A percentile compares a stretch with the other conserved stretches of the same genome.
These are phyloP conservation scores for Capsicum chinense DNA, from an alignment of 257 asterid genomes.

Conservation along the genomic window DNA sequence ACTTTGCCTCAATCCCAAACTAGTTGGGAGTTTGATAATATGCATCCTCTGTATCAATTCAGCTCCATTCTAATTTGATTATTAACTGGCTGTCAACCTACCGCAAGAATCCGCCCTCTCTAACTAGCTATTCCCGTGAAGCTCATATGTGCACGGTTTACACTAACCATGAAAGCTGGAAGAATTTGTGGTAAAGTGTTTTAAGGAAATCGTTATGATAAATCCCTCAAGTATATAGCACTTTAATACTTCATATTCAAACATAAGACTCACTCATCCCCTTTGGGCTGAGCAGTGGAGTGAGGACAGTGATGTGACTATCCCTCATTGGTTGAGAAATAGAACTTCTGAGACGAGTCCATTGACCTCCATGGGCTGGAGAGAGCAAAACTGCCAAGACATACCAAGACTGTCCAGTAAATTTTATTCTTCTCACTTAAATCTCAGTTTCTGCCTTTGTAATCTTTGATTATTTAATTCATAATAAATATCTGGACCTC, in stretches of 20 bases:
- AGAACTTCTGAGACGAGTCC: neutral
- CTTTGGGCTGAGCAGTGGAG: neutral
- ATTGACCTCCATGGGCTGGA: constrained; percentile 13
- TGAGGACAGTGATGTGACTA: neutral
- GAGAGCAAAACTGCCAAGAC: neutral
- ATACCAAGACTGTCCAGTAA: neutral
- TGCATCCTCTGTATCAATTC: neutral
- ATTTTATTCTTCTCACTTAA: constrained; percentile 1
- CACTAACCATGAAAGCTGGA: neutral
- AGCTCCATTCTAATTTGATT: constrained; percentile 6
- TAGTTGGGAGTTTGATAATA: neutral
- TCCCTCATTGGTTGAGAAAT: neutral
- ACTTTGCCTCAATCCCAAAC: neutral
- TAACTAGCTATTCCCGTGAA: constrained; percentile 1
- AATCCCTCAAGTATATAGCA: neutral
- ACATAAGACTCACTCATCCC: neutral
- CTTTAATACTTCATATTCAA: neutral
- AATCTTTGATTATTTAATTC: neutral
- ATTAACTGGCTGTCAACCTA: neutral
- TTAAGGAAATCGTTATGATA: neutral
- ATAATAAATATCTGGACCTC: neutral
- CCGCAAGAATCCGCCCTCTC: neutral
- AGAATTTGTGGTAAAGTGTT: neutral
- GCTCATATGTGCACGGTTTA: neutral
- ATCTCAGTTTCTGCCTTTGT: neutral